These are phyloP conservation scores for Polytrichum formosum DNA, from an alignment of 225 moss, liverwort and hornwort genomes.

Conservation along the genomic window DNA sequence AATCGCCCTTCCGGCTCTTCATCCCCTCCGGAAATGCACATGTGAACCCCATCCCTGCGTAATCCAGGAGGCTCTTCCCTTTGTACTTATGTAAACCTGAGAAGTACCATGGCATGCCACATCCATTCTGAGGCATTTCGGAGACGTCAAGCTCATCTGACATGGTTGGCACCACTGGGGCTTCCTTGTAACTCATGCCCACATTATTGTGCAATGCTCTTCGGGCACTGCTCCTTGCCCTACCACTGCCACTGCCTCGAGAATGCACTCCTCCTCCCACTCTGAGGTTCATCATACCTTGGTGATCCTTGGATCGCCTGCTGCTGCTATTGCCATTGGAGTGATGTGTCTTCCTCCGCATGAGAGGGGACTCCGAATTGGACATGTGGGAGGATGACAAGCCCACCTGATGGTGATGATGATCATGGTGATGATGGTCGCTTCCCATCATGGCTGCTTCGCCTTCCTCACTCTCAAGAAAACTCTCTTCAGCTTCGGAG, in stretches of 20 bases:
- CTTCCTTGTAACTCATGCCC: conserved; percentile 20
- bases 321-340: neutral
- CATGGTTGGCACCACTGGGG: conserved; percentile 35
- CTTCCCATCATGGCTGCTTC: conserved; percentile 13
- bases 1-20: conserved; percentile 41
- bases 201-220: conserved; percentile 13
- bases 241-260: conserved; percentile 10
- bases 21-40: conserved; percentile 66
- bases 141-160: conserved; percentile 78
- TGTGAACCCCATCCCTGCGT: conserved; percentile 56
- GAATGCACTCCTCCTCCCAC: conserved; percentile 29
- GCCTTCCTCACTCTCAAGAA: conserved; percentile 43
- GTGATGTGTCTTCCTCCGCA: conserved; percentile 20
- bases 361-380: conserved; percentile 39
- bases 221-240: conserved; percentile 13
- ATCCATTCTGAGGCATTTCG: conserved; percentile 71
- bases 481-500: conserved; percentile 35
- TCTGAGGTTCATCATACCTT: conserved; percentile 20
- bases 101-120: conserved; percentile 91
- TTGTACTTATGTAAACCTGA: conserved; percentile 69
- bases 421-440: neutral
- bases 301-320: conserved; percentile 25
- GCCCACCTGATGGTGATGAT: neutral
- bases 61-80: conserved; percentile 67
- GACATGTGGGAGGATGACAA: conserved; percentile 28